phyloP scores from a whole-genome alignment of 2,329 filamentous ascomycete genomes.

The Pseudogymnoascus sp. region DNA sequence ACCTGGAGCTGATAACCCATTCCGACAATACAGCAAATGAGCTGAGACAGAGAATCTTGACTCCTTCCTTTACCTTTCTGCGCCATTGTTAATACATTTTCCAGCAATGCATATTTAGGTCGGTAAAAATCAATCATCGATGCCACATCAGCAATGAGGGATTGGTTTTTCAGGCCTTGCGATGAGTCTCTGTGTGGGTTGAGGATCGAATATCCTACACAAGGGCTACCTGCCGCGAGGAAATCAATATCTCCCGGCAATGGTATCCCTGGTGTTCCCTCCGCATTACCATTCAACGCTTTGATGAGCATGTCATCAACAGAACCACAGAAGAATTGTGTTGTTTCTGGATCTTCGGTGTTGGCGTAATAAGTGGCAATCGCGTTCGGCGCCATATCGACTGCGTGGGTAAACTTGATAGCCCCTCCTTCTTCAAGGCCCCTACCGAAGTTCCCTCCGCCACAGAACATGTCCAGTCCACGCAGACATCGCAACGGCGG shows the following conservation, averaged over 20 bases:
- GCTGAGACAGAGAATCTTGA: slow-evolving; percentile 62
- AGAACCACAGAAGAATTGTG: slow-evolving; percentile 58
- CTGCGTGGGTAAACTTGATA: slow-evolving; percentile 56
- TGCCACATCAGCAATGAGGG: slow-evolving; percentile 67
- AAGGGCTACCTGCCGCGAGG: slow-evolving; percentile 66
- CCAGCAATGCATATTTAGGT: slow-evolving; percentile 65
- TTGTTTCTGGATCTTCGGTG: slow-evolving; percentile 29
- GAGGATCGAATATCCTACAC: slow-evolving; percentile 62
- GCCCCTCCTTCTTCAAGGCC: slow-evolving; percentile 65
- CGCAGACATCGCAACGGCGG: slow-evolving; percentile 34
- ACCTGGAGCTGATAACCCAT: slow-evolving; percentile 69
- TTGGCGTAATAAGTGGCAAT: slow-evolving; percentile 72
- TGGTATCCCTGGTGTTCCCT: slow-evolving; percentile 39
- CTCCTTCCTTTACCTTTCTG: slow-evolving; percentile 34
- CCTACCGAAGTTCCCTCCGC: slow-evolving; percentile 67
- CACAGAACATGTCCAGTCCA: slow-evolving; percentile 68
- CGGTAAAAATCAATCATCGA: slow-evolving; percentile 67
- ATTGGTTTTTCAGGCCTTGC: slow-evolving; percentile 59
- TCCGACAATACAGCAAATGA: slow-evolving; percentile 64
- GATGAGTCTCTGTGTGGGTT: slow-evolving; percentile 45
- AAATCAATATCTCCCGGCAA: slow-evolving; percentile 56
- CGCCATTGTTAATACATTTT: slow-evolving; percentile 66
- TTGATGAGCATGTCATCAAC: slow-evolving; percentile 57
- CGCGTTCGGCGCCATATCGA: slow-evolving; percentile 56
- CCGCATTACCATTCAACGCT: slow-evolving; percentile 44